Evolutionary conservation across 345 rosid genomes (phyloP).

Genomic region (Citrus glauca): DNA sequence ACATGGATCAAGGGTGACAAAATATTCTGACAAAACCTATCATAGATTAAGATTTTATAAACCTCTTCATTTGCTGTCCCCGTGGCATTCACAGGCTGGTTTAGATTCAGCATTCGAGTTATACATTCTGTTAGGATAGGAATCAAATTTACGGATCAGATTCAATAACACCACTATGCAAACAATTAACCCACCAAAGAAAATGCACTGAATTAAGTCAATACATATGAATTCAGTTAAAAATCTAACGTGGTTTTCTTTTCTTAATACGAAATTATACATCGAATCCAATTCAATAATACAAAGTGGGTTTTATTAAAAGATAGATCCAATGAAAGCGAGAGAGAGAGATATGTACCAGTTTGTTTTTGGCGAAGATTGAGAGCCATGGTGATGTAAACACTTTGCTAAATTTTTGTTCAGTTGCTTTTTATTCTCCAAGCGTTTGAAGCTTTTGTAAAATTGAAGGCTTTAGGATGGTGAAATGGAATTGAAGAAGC

Average conservation of each 20-base stretch:
- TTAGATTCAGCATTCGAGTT: conserved; percentile 88
- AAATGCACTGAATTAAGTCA: background rate
- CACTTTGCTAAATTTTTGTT: background rate
- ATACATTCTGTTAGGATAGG: conserved; percentile 61
- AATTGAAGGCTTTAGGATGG: background rate
- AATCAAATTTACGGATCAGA: conserved; percentile 22
- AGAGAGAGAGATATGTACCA: conserved; percentile 41
- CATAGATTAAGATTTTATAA: conserved; percentile 94
- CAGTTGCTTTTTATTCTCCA: background rate
- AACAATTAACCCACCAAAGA: background rate
- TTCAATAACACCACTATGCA: background rate
- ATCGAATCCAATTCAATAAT: background rate
- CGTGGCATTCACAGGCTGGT: conserved; percentile 81
- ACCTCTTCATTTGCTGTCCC: conserved; percentile 86
- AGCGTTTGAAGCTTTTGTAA: background rate
- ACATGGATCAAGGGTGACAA: conserved; percentile 93
- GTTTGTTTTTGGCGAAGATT: conserved; percentile 95
- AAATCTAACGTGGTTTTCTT: conserved; percentile 6
- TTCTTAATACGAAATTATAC: background rate
- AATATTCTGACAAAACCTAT: conserved; percentile 79
- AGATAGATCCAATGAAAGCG: background rate
- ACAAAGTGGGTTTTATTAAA: conserved; percentile 7
- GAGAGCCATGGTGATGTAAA: conserved; percentile 63
- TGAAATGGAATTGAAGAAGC: background rate
- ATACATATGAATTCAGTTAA: background rate